Conservation (phyloP, 2,329 filamentous ascomycete species). For the Polychaeton citri region DNA sequence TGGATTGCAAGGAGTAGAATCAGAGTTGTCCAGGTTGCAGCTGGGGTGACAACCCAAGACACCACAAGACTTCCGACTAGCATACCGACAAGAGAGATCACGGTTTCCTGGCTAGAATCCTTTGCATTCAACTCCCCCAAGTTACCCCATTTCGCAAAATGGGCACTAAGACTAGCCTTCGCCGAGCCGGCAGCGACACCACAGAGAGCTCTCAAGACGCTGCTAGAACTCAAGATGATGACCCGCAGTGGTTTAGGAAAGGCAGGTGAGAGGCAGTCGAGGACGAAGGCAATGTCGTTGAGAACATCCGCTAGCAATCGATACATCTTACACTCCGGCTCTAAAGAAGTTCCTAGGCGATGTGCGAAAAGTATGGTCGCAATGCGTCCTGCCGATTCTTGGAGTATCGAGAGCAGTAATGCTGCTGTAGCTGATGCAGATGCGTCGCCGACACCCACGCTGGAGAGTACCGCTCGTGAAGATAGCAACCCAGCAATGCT, state of each 20-base stretch:
- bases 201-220: constrained; percentile 56
- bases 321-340: constrained; percentile 84
- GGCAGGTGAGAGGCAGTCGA: constrained; percentile 70
- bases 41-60: constrained; percentile 55
- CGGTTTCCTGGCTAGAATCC: constrained; percentile 90
- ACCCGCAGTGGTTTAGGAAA: constrained; percentile 49
- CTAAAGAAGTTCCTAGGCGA: constrained; percentile 65
- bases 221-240: constrained; percentile 44
- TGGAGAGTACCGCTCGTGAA: constrained; percentile 63
- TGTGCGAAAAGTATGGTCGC: constrained; percentile 82
- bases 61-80: constrained; percentile 73
- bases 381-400: constrained; percentile 67
- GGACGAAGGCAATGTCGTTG: constrained; percentile 73
- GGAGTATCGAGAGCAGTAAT: constrained; percentile 68
- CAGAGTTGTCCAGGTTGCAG: constrained; percentile 62
- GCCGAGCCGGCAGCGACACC: constrained; percentile 82
- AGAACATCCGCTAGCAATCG: constrained; percentile 77
- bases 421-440: constrained; percentile 66
- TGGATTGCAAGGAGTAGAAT: constrained; percentile 61
- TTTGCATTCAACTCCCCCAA: constrained; percentile 87
- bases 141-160: constrained; percentile 81
- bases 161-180: constrained; percentile 80
- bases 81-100: constrained; percentile 81
- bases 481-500: constrained; percentile 70
- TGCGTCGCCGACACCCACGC: constrained; percentile 74